Base-by-base conservation (phyloP, 345 rosid species). In the Pseudoturritis turrita region DNA sequence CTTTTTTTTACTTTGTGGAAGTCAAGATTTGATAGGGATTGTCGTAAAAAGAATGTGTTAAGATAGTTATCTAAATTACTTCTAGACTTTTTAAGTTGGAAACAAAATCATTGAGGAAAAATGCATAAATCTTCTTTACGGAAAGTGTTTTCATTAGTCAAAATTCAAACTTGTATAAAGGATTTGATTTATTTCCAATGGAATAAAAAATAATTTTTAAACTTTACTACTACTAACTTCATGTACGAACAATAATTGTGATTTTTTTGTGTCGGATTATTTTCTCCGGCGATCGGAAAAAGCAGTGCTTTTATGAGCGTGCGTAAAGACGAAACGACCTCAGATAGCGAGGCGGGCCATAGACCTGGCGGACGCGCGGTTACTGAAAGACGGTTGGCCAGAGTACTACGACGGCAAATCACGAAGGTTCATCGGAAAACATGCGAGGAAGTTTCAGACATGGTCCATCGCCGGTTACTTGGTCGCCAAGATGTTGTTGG, bases 381-480 rank as follows among this genome's bases (percentile, higher is more conserved):
- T 88, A 75, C 25, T 80, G 8, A 86, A 84, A 68, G 89, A 88
- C 58, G 83, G 83, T 29, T 84, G 90, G 90, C 93, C 93, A 0
- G 93, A 86, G 68, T 88, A 88, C 66, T 84, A 86, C 19, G 89
- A 88, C 22, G 94, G 94, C 3, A 86, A 79, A 71, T 73, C 70
- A 0, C 91, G 94, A 10, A 70, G 84, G 52, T 84, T 75, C 41
- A 62, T 84, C 0, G 86, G 89, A 29, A 88, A 88, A 64, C 93
- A 86, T 19, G 89, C 89, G 10, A 79, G 90, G 55, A 86, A 86
- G 77, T 78, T 59, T 73, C 93, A 88, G 84, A 86, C 89, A 11
- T 86, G 93, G 93, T 86, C 90, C 15, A 81, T 84, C 13, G 81
- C 90, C 0, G 86, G 93, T 35, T 88, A 83, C 76, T 70, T 86